Evolutionary conservation across 2,329 filamentous ascomycete genomes (phyloP), one percentile per base, ranked within the genome.

Genomic region (Rhytidhysteron rufulum): DNA sequence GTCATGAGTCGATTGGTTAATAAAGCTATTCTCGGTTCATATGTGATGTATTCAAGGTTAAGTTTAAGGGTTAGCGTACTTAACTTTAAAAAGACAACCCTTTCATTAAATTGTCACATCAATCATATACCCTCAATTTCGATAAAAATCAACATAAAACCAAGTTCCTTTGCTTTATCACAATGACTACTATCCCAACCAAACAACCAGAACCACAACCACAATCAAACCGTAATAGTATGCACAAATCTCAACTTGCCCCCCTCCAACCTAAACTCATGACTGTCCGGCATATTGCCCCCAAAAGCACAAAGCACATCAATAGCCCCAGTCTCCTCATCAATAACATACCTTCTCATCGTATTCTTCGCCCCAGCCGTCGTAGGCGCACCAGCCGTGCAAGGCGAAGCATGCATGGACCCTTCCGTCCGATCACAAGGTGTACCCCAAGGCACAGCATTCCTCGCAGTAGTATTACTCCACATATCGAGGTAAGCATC

Each of bases 401-500:
- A 27, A 27, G 24, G 24, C 8, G 8, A 8, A 7, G 15, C 18
- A 33, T 33, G 18, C 18, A 15, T 15, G 7, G n/a, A 15, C 8
- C 31, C 31, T 15, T 33, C 31, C 7, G 18, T 15, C n/a, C 31
- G 31, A 7, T 15, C 31, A 15, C 31, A 33, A 8, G 31, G 31
- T 15, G 31, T 33, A 15, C 31, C 31, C 31, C 31, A 33, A 19
- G 31, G 31, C 8, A 33, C 31, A 8, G 7, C 13, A 27, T 13
- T 13, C n/a, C 10, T 19, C 8, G 18, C 31, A 7, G n/a, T 8
- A 10, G n/a, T 15, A 19, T 33, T 15, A 19, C 18, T 33, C n/a
- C n/a, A 33, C n/a, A 33, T 15, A 15, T 33, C 31, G n/a, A 33
- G 31, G 18, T 33, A 33, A 15, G 7, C 15, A 33, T 33, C 31